A percentile compares a stretch with the other conserved stretches of the same genome.
These are phyloP conservation scores for Claviceps digitariae DNA, from an alignment of 2,329 filamentous ascomycete genomes.

Conservation along the genomic window DNA sequence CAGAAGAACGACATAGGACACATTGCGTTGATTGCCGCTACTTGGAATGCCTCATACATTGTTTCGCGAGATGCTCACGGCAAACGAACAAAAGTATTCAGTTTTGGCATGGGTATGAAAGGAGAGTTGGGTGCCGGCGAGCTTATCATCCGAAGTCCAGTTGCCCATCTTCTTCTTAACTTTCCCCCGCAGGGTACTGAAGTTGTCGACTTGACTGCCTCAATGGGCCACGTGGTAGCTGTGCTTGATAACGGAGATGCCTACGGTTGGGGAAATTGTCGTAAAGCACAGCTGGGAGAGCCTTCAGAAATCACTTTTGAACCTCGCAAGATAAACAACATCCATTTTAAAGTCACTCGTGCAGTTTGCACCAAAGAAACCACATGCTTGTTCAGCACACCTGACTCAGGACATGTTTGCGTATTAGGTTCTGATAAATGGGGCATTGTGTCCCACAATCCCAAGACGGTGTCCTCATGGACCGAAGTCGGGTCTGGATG, in stretches of 20 bases:
- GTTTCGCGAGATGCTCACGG: conserved; percentile 33
- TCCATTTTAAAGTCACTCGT: conserved; percentile 47
- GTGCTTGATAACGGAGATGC: conserved; percentile 63
- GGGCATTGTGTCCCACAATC: conserved; percentile 45
- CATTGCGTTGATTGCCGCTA: conserved; percentile 45
- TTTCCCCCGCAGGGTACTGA: conserved; percentile 50
- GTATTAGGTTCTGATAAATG: conserved; percentile 69
- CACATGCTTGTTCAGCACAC: conserved; percentile 53
- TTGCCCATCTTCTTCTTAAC: conserved; percentile 35
- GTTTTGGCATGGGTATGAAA: conserved; percentile 51
- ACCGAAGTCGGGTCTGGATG: conserved; percentile 63
- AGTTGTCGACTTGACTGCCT: conserved; percentile 54
- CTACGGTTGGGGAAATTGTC: conserved; percentile 79
- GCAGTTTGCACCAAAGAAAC: conserved; percentile 78
- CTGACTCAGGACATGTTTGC: conserved; percentile 42
- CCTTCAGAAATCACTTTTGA: conserved; percentile 37
- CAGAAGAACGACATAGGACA: conserved; percentile 14
- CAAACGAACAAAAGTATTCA: conserved; percentile 39
- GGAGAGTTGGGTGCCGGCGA: conserved; percentile 59
- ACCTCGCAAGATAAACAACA: conserved; percentile 46
- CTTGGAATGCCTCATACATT: conserved; percentile 64
- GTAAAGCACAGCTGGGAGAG: conserved; percentile 70
- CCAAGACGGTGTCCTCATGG: conserved; percentile 42
- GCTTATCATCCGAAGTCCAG: conserved; percentile 33
- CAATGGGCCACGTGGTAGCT: conserved; percentile 64